Base-by-base conservation (phyloP, 805 yeast genomes). In the Wickerhamiella lipophila region DNA sequence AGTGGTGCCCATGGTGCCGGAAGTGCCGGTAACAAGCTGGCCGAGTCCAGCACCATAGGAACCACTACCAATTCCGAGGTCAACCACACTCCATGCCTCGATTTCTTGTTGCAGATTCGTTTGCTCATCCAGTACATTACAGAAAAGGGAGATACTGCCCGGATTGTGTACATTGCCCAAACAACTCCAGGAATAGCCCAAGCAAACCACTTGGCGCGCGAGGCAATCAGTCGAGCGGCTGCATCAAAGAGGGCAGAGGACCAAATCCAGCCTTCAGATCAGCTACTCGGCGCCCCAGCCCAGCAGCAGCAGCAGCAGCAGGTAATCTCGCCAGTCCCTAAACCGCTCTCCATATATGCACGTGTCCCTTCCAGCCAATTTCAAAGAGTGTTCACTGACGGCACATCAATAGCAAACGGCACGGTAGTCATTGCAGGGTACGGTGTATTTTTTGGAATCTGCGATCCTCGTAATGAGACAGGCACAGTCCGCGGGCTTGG, bases 381-480 rank as follows among this genome's bases (percentile, higher is more conserved):
- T n/a, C 51, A 48, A 21, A 36, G 26, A 9, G 49, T 51, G 6
- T 51, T 25, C 16, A 51, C 51, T 3, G 53, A 51, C 22, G 53
- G 53, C 2, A 41, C 42, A 35, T 48, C 53, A 3, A 42, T 42
- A n/a, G 23, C 32, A 2, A 18, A 12, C 12, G 46, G 42, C n/a
- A 44, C 44, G 1, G 45, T 22, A 3, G 44, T 49, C 2, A 27
- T 35, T 9, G 53, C 53, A 1, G 53, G 53, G n/a, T 51, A 51
- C 22, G 51, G 53, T 16, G 49, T 51, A 7, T 51, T 42, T 27
- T 48, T 51, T 36, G 53, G 53, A 11, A 23, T 40, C 12, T 48
- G 46, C 16, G 53, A 51, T 26, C 49, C 49, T 6, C 50, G 53
- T 13, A 51, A 51, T 25, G 51, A 49, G 47, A 44, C 51, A n/a